Percentiles rank a stretch among this genome's conserved stretches.
Evolutionary conservation across 2,329 filamentous ascomycete species (phyloP).

Genomic region (Fusarium solani-melongenae): DNA sequence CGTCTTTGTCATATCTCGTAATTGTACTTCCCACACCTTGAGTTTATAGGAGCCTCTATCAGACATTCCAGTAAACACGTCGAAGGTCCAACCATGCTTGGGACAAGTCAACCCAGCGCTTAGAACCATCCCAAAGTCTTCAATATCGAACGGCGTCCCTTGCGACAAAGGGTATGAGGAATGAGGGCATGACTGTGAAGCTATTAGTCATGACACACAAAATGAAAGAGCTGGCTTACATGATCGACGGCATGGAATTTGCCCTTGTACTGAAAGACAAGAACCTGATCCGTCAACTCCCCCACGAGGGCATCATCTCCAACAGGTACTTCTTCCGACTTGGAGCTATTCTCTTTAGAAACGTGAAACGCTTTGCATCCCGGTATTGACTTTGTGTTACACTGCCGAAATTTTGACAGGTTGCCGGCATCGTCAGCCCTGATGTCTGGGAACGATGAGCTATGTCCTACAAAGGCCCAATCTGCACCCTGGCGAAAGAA

Average conservation of each 20-base stretch:
- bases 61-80: slow-evolving; percentile 70
- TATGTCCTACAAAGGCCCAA: slow-evolving; percentile 67
- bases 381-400: slow-evolving; percentile 53
- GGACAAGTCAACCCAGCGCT: slow-evolving; percentile 74
- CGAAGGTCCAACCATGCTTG: slow-evolving; percentile 79
- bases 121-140: slow-evolving; percentile 74
- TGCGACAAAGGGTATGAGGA: slow-evolving; percentile 73
- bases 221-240: slow-evolving; percentile 55
- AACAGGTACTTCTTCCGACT: slow-evolving; percentile 51
- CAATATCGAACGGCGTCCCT: slow-evolving; percentile 74
- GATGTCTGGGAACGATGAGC: slow-evolving; percentile 67
- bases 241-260: slow-evolving; percentile 77
- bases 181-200: slow-evolving; percentile 71
- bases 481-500: slow-evolving; percentile 21
- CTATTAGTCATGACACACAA: neutral
- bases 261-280: slow-evolving; percentile 72
- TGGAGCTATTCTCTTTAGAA: slow-evolving; percentile 52
- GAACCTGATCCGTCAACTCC: slow-evolving; percentile 67
- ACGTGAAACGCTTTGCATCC: slow-evolving; percentile 71
- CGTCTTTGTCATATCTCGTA: slow-evolving; percentile 49
- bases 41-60: slow-evolving; percentile 73
- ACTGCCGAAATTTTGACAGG: slow-evolving; percentile 52
- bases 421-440: slow-evolving; percentile 46
- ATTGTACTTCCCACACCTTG: slow-evolving; percentile 71
- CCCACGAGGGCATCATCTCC: slow-evolving; percentile 48